phyloP scores from a whole-genome alignment of 176 grass and related monocot species.

The Calamus simplicifolius region DNA sequence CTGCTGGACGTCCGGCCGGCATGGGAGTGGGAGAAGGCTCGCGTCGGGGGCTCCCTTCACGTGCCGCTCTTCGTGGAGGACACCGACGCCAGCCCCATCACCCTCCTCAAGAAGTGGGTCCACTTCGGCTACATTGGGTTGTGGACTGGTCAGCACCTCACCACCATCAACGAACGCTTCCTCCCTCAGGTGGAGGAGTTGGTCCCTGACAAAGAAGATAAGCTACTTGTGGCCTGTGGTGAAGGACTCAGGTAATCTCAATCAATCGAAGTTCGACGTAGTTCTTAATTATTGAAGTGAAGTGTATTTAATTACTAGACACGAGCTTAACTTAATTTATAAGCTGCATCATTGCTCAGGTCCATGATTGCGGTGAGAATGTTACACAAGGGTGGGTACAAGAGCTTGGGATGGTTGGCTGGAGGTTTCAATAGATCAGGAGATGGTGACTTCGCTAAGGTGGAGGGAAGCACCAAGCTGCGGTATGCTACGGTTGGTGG shows the following conservation, averaged over 20 bases:
- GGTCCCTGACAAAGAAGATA: conserved; percentile 49
- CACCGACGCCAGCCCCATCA: conserved; percentile 41
- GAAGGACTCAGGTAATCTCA: conserved; percentile 70
- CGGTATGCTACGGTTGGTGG: conserved; percentile 83
- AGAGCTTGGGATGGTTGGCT: conserved; percentile 75
- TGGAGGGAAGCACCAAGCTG: conserved; percentile 67
- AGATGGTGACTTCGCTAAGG: conserved; percentile 42
- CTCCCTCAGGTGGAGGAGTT: conserved; percentile 40
- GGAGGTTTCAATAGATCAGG: conserved; percentile 73
- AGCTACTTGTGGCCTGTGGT: conserved; percentile 75
- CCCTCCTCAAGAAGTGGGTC: conserved; percentile 94
- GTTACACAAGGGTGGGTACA: conserved; percentile 70
- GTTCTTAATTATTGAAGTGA: too few relatives aligned
- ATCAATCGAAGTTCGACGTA: neutral
- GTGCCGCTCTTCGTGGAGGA: conserved; percentile 65
- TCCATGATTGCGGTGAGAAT: conserved; percentile 77
- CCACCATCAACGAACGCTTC: conserved; percentile 68
- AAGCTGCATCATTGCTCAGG: conserved; percentile 16
- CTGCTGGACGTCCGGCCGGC: conserved; percentile 66
- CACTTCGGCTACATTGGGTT: conserved; percentile 86
- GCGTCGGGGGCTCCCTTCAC: conserved; percentile 48
- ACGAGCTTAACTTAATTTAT: too few relatives aligned
- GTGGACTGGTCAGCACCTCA: conserved; percentile 79
- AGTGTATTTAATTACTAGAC: too few relatives aligned
- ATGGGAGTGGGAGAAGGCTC: conserved; percentile 71